Evolutionary conservation across 2,329 filamentous ascomycete genomes (phyloP).

Genomic region (Aureobasidium musti): DNA sequence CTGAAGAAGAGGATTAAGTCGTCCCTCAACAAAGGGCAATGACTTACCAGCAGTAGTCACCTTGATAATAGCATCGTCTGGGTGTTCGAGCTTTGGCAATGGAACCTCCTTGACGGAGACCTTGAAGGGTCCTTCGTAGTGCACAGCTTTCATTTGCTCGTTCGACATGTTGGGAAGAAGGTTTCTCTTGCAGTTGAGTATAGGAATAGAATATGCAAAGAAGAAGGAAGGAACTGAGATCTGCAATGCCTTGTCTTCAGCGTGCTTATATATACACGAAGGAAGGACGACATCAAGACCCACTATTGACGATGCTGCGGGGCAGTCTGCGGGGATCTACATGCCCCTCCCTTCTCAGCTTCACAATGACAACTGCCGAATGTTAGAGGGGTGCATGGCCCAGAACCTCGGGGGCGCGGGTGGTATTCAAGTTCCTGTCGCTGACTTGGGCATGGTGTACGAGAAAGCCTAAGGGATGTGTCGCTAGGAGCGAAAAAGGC

Average conservation of each 20-base stretch:
- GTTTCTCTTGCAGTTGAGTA: neutral
- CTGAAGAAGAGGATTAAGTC: no score
- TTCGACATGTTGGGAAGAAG: neutral
- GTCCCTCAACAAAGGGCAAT: neutral
- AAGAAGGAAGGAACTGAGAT: conserved; percentile 3
- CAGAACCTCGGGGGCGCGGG: conserved; percentile 1
- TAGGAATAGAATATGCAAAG: conserved; percentile 3
- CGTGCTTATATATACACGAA: conserved; percentile 12
- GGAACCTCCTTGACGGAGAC: conserved; percentile 64
- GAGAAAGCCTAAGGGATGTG: neutral
- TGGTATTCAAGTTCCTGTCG: neutral
- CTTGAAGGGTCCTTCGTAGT: conserved; percentile 63
- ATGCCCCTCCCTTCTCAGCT: conserved; percentile 2
- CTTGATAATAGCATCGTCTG: conserved; percentile 66
- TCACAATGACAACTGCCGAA: conserved; percentile 21
- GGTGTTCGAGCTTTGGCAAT: conserved; percentile 61
- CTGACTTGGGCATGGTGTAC: conserved; percentile 3
- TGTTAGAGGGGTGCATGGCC: neutral
- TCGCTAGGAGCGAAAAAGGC: neutral
- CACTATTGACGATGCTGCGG: conserved; percentile 16
- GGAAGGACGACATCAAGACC: neutral
- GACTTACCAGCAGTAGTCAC: conserved; percentile 60
- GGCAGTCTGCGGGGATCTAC: conserved; percentile 11
- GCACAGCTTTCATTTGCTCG: conserved; percentile 58
- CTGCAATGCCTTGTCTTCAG: neutral